Percentiles rank a stretch among this genome's conserved stretches.
Evolutionary conservation across 345 rosid species (phyloP).

Genomic region (Hypericum androsaemum): DNA sequence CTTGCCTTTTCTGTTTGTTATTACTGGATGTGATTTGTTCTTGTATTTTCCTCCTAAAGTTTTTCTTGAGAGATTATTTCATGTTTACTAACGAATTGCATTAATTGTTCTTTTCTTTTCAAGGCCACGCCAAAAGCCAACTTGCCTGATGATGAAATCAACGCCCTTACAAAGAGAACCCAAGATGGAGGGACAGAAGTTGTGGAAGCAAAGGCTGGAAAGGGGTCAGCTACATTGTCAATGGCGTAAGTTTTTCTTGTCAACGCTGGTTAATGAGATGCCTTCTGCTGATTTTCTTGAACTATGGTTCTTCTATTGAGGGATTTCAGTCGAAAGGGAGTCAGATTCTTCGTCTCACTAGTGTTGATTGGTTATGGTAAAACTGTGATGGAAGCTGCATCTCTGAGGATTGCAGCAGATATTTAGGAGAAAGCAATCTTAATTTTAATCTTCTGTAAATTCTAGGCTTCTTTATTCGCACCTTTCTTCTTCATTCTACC

Average conservation of each 20-base stretch:
- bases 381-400: neutral
- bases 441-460: constrained; percentile 23
- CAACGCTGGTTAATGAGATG: constrained; percentile 22
- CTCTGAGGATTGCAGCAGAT: too few species aligned
- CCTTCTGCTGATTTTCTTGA: too few species aligned
- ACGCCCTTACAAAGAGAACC: constrained; percentile 69
- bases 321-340: too few species aligned
- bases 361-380: too few species aligned
- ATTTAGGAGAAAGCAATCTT: constrained; percentile 41
- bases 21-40: too few species aligned
- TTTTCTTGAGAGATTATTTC: neutral
- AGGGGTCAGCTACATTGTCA: constrained; percentile 82
- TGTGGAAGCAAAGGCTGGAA: constrained; percentile 88
- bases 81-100: neutral
- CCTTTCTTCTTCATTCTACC: too few species aligned
- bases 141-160: constrained; percentile 44
- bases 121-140: constrained; percentile 79
- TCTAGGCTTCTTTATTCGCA: constrained; percentile 86
- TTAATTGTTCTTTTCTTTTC: constrained; percentile 3
- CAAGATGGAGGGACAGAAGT: constrained; percentile 95
- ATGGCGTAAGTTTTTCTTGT: constrained; percentile 59
- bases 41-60: too few species aligned
- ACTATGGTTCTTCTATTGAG: too few species aligned
- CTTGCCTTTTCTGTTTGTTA: neutral
- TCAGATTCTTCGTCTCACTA: too few species aligned